Evolutionary conservation across 495 filamentous ascomycete genomes (phyloP), one percentile per base, ranked within the genome.

Genomic region (Penicillium bovifimosum): DNA sequence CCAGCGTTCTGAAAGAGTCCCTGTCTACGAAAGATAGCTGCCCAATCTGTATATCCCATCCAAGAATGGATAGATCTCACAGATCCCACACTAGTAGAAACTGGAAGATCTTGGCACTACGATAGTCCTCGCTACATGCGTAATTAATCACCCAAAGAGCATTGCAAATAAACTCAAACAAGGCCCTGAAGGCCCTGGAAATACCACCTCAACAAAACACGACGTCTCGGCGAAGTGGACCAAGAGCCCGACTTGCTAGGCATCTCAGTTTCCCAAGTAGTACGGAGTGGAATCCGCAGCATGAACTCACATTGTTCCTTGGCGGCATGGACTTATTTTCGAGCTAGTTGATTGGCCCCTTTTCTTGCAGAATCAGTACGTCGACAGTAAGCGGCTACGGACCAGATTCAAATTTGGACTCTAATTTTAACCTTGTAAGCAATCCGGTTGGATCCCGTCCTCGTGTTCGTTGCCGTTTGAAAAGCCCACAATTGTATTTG

Each of bases 41-140:
- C 36, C 36, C 17, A 20, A 28, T 17, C 14, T 11, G 1, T 10
- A 29, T 11, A 31, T 24, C 26, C 9, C 41, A 11, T 43, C 5
- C 33, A 11, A 16, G 8, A 33, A 42, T 42, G 26, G 52, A 54
- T 51, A 47, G 43, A 54, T 59, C 56, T 47, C 51, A 54, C 43
- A 55, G 45, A 49, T 44, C 9, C 35, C 8, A 54, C 17, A 41
- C 50, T 51, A 41, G 51, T 51, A 41, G 17, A 50, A 41, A 27
- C 38, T 41, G 17, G 17, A 16, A 11, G 11, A 13, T 8, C 48
- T 50, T 50, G 48, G 48, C 48, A 9, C 0, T 5, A 33, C 6
- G 11, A 50, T 42, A 26, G 35, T 55, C 35, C 40, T 24, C 34
- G 14, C 46, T 46, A 41, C 35, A 47, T 46, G 46, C 46, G 50